phyloP scores from a whole-genome alignment of 2,329 filamentous ascomycete species.

The Hysterium pulicare region DNA sequence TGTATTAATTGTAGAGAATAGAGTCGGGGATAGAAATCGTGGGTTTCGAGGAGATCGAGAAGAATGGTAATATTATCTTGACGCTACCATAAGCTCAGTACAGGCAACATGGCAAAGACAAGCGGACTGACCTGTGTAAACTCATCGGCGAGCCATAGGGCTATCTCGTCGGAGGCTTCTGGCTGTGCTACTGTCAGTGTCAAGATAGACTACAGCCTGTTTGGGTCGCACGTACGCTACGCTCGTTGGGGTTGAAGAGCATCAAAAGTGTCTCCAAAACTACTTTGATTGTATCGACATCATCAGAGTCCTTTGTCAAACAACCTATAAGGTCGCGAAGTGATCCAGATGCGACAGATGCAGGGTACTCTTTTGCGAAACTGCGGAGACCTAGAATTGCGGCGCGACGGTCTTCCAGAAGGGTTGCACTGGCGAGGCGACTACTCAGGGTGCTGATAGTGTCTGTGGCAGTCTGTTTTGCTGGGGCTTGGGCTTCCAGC shows the following conservation, averaged over 20 bases:
- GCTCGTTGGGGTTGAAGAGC: conserved; percentile 72
- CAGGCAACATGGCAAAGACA: conserved; percentile 15
- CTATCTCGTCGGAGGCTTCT: conserved; percentile 94
- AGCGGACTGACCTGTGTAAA: conserved; percentile 72
- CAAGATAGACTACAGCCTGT: background rate
- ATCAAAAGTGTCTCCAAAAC: conserved; percentile 92
- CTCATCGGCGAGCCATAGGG: conserved; percentile 93
- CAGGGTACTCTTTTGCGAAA: conserved; percentile 94
- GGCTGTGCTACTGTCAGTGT: conserved; percentile 52
- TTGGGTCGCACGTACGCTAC: conserved; percentile 48
- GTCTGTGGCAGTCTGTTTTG: conserved; percentile 92
- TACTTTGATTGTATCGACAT: conserved; percentile 94
- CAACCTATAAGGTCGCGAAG: conserved; percentile 82
- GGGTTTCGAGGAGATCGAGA: conserved; percentile 80
- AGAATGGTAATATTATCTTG: conserved; percentile 95
- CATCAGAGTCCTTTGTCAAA: conserved; percentile 81
- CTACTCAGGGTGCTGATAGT: conserved; percentile 89
- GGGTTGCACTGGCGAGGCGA: conserved; percentile 80
- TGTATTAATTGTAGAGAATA: conserved; percentile 88
- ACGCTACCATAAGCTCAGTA: conserved; percentile 60
- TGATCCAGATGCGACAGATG: conserved; percentile 91
- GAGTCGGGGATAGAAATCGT: conserved; percentile 85
- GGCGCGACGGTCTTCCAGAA: conserved; percentile 90
- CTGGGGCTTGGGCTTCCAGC: conserved; percentile 71
- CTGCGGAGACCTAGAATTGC: conserved; percentile 90